These are phyloP conservation scores for Coniochaeta prunicola DNA, from an alignment of 2,329 filamentous ascomycete genomes.

Conservation along the genomic window DNA sequence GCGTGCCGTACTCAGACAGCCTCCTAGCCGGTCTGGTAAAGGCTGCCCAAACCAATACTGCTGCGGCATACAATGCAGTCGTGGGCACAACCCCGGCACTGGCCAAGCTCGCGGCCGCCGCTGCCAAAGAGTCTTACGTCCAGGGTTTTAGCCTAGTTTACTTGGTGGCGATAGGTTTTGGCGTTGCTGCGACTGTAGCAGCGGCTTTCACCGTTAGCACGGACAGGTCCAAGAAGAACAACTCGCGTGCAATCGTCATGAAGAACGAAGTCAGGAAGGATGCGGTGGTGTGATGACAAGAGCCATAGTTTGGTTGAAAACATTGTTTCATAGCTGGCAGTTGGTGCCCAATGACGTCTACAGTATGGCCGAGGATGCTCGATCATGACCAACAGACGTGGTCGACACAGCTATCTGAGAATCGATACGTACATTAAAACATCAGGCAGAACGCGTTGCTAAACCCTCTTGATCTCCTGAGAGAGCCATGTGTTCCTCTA, in stretches of 20 bases:
- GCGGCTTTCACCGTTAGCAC: slow-evolving; percentile 21
- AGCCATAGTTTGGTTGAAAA: no score
- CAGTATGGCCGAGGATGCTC: no score
- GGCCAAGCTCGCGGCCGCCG: slow-evolving; percentile 16
- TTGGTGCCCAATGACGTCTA: no score
- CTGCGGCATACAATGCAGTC: slow-evolving; percentile 22
- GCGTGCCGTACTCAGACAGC: slow-evolving; percentile 11
- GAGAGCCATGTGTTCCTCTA: no score
- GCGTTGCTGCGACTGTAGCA: slow-evolving; percentile 17
- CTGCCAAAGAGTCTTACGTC: slow-evolving; percentile 24
- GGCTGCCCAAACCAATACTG: slow-evolving; percentile 22
- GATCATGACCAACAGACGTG: no score
- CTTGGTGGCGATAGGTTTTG: slow-evolving; percentile 24
- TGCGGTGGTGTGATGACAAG: no score
- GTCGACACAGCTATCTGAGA: no score
- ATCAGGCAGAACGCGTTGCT: no score
- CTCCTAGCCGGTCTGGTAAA: slow-evolving; percentile 15
- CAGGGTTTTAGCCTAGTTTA: slow-evolving; percentile 24
- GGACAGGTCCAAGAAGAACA: slow-evolving; percentile 22
- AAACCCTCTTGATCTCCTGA: no score
- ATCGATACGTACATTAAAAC: no score
- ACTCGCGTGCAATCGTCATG: slow-evolving; percentile 16
- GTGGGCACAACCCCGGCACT: slow-evolving; percentile 18
- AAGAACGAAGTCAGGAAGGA: slow-evolving; percentile 14
- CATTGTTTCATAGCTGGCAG: no score